Conservation (phyloP, 768 basidiomycete genomes). For the Leccinum subgranulosum region DNA sequence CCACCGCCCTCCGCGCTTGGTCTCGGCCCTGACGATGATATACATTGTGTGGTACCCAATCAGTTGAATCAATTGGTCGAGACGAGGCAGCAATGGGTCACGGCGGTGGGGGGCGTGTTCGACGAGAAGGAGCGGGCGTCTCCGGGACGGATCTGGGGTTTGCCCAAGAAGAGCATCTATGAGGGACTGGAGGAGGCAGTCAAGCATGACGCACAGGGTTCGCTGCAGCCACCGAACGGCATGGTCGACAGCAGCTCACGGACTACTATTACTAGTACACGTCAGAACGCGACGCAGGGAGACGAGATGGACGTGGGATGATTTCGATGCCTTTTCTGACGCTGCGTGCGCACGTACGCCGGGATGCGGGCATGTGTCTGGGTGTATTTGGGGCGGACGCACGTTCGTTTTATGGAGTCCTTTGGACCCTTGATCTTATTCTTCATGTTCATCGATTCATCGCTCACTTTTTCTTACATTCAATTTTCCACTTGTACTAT, state of each 20-base stretch:
- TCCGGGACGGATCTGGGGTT: slow-evolving; percentile 74
- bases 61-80: slow-evolving; percentile 69
- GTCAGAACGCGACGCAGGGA: slow-evolving; percentile 44
- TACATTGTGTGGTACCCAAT: slow-evolving; percentile 59
- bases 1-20: slow-evolving; percentile 73
- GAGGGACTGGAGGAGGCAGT: slow-evolving; percentile 71
- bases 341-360: background rate
- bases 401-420: background rate
- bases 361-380: background rate
- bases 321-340: slow-evolving; percentile 10
- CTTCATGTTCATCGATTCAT: background rate
- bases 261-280: slow-evolving; percentile 25
- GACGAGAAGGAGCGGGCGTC: slow-evolving; percentile 63
- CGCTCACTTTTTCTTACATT: background rate
- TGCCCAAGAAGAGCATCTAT: slow-evolving; percentile 74
- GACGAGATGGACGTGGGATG: slow-evolving; percentile 73
- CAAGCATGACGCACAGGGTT: slow-evolving; percentile 31
- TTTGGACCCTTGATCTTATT: background rate
- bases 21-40: slow-evolving; percentile 64
- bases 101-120: slow-evolving; percentile 71
- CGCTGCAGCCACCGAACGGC: slow-evolving; percentile 16
- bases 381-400: background rate
- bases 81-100: slow-evolving; percentile 76
- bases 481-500: background rate
- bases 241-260: slow-evolving; percentile 21